Base-by-base conservation (phyloP, 352 stramenopile species). In the Phytophthora cryptogea region DNA sequence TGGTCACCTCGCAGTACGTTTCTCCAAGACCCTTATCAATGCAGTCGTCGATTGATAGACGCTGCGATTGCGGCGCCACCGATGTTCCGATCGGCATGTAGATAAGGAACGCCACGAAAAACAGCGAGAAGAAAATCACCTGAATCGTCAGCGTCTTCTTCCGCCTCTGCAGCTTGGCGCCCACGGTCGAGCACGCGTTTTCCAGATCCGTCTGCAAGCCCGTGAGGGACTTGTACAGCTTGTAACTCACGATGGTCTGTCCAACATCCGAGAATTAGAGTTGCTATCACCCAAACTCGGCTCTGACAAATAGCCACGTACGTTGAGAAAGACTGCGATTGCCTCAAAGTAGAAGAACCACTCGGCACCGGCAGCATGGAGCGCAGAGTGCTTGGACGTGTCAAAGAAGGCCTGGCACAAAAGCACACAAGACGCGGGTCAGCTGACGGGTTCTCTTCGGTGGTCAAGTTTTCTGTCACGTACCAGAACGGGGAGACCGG, bases 341-440 rank as follows among this genome's bases (percentile, higher is more conserved):
- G 78, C 68, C 26, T 86, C 71, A 47, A 82, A 60, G 52, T 72
- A 73, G 46, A 88, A 88, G 60, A 88, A 88, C 65, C 72, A 85
- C 54, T 79, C 68, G n/a, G 78, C 78, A 14, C 70, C 70, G 8
- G 63, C 59, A 55, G 69, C 56, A 46, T 88, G 78, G 28, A 79
- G 61, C 2, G 39, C 17, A 0, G 76, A 56, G 53, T 81, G 74
- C 51, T 65, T 78, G 0, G 73, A 76, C 14, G 77, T 84, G 50
- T 84, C 75, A 13, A 83, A 87, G 57, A 84, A 81, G 4, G 70
- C 74, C 69, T 78, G 44, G 30, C 8, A 59, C 39, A 31, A 45
- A 35, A 10, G 33, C 23, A 17, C 3, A 40, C 17, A 9, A 23
- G 6, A 26, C 20, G 20, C 20, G 17, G 13, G 36, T 63, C 27